phyloP scores from a whole-genome alignment of 2,329 filamentous ascomycete species.

The Apiospora phragmitis region DNA sequence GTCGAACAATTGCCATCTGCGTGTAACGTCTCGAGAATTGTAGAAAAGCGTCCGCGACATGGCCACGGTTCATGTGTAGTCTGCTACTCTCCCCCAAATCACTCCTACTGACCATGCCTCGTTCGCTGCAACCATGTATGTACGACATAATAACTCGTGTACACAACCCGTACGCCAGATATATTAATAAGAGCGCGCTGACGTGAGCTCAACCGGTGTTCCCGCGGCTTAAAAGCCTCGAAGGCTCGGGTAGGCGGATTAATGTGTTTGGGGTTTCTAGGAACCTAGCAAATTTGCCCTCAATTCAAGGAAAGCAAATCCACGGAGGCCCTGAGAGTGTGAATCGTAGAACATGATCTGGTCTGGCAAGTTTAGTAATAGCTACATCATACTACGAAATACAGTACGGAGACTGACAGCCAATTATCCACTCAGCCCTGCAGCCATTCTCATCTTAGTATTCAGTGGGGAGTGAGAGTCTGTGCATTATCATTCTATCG shows the following conservation, averaged over 20 bases:
- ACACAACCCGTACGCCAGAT: too few relatives aligned
- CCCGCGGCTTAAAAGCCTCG: not conserved
- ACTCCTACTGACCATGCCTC: not conserved
- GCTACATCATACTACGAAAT: too few relatives aligned
- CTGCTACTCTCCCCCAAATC: not conserved
- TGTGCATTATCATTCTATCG: not conserved
- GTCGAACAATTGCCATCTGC: too few relatives aligned
- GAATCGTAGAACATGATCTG: not conserved
- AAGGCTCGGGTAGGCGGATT: not conserved
- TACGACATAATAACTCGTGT: not conserved
- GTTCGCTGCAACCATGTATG: not conserved
- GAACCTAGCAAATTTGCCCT: not conserved
- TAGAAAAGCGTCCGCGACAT: not conserved
- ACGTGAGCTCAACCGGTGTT: not conserved
- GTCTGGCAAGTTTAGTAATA: too few relatives aligned
- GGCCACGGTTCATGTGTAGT: not conserved
- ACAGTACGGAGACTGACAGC: too few relatives aligned
- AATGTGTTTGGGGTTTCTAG: not conserved
- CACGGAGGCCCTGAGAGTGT: not conserved
- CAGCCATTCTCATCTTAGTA: not conserved
- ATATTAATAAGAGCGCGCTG: not conserved
- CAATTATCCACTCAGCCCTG: not conserved
- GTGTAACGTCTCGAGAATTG: not conserved
- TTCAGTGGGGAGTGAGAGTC: not conserved
- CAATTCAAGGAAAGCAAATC: not conserved